Conservation (phyloP, 2,329 filamentous ascomycete genomes). For the Alternaria sp. region DNA sequence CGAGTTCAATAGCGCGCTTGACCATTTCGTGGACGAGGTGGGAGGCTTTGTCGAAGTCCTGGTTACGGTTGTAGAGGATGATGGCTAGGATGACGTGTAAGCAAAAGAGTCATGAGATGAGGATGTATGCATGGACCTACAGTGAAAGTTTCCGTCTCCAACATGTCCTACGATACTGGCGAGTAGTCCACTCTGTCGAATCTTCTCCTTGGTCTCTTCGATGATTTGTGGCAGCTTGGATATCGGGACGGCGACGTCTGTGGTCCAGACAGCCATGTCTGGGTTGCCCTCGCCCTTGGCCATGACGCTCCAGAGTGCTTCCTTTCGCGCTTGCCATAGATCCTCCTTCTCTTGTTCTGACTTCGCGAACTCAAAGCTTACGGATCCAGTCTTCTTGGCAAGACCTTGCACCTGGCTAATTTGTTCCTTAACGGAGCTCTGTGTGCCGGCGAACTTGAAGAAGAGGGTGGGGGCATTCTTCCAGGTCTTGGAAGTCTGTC, state of each 20-base stretch:
- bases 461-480: slow-evolving; percentile 74
- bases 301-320: slow-evolving; percentile 75
- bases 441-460: slow-evolving; percentile 75
- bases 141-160: slow-evolving; percentile 77
- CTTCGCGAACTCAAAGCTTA: slow-evolving; percentile 73
- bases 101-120: neutral
- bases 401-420: slow-evolving; percentile 70
- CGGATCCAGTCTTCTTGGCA: slow-evolving; percentile 64
- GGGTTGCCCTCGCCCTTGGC: slow-evolving; percentile 65
- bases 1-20: slow-evolving; percentile 81
- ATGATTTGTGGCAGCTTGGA: slow-evolving; percentile 75
- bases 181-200: slow-evolving; percentile 66
- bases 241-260: slow-evolving; percentile 80
- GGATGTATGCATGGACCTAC: slow-evolving; percentile 46
- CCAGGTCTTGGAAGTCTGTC: slow-evolving; percentile 69
- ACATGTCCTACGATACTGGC: slow-evolving; percentile 75
- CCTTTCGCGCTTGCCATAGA: slow-evolving; percentile 77
- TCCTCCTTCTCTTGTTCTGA: slow-evolving; percentile 69
- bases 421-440: slow-evolving; percentile 77
- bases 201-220: slow-evolving; percentile 74
- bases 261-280: slow-evolving; percentile 74
- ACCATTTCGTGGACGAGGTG: slow-evolving; percentile 82
- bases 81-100: slow-evolving; percentile 54
- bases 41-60: slow-evolving; percentile 70
- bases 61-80: slow-evolving; percentile 67